Conservation (phyloP, 495 filamentous ascomycete genomes). For the Aspergillus indologenus region DNA sequence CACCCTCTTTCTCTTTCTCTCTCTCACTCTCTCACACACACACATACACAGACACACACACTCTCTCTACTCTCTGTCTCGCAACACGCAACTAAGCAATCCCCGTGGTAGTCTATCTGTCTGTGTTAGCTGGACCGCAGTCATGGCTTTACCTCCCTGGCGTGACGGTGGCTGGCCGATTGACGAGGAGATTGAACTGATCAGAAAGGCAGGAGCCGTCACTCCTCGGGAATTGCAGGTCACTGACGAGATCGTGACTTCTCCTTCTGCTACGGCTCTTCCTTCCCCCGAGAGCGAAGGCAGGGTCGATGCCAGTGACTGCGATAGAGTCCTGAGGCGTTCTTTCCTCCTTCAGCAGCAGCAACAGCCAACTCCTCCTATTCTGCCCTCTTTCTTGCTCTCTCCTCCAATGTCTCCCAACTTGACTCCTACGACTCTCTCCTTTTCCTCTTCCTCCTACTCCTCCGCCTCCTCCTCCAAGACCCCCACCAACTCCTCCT, state of each 20-base stretch:
- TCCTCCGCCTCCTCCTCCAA: conserved; percentile 9
- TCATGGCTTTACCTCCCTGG: not conserved
- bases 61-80: too few relatives aligned
- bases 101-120: not conserved
- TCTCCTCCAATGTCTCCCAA: not conserved
- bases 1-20: not conserved
- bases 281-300: not conserved
- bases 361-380: not conserved
- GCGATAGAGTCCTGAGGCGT: not conserved
- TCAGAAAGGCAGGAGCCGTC: not conserved
- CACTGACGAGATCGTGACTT: not conserved
- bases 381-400: conserved; percentile 11
- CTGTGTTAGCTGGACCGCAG: not conserved
- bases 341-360: conserved; percentile 4
- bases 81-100: not conserved
- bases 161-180: not conserved
- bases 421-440: conserved; percentile 3
- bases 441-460: conserved; percentile 1
- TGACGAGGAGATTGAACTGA: not conserved
- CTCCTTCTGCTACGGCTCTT: not conserved
- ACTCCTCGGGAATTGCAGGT: too few relatives aligned
- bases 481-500: conserved; percentile 10
- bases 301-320: too few relatives aligned
- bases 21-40: not conserved
- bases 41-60: too few relatives aligned